phyloP scores from a whole-genome alignment of 345 rosid species.

The Triadica sebifera region DNA sequence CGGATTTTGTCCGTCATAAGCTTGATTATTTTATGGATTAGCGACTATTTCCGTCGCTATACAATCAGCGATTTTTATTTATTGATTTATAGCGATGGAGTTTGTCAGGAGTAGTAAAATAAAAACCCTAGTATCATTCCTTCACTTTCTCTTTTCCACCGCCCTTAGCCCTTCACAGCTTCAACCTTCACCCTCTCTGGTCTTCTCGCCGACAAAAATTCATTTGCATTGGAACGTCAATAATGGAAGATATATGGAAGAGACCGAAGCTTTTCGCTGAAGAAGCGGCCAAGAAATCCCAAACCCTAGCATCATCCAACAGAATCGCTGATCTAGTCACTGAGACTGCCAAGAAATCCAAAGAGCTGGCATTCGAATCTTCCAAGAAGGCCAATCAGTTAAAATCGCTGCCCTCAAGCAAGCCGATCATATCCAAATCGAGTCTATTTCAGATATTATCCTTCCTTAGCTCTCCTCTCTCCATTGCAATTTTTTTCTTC shows the following conservation, averaged over 20 bases:
- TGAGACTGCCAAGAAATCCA: conserved; percentile 86
- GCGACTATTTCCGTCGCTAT: no score
- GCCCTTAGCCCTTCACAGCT: no score
- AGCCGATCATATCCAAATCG: conserved; percentile 84
- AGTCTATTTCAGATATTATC: conserved; percentile 70
- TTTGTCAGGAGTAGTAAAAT: no score
- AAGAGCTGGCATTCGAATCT: conserved; percentile 85
- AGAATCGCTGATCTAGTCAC: conserved; percentile 71
- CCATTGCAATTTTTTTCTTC: conserved; percentile 35
- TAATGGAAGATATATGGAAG: conserved; percentile 88
- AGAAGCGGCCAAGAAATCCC: conserved; percentile 83
- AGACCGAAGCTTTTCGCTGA: conserved; percentile 78
- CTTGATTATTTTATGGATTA: no score
- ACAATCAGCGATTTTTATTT: no score
- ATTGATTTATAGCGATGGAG: no score
- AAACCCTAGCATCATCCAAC: conserved; percentile 53
- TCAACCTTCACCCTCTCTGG: no score
- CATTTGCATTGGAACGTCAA: not conserved
- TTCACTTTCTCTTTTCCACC: no score
- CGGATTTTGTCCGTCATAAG: no score
- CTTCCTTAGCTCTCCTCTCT: conserved; percentile 58
- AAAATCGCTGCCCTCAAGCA: conserved; percentile 71
- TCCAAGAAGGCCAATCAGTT: conserved; percentile 75
- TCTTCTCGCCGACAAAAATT: no score
- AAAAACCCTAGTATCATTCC: no score